These are phyloP conservation scores for Colletotrichum liriopes DNA, from an alignment of 2,329 filamentous ascomycete species.

Conservation along the genomic window DNA sequence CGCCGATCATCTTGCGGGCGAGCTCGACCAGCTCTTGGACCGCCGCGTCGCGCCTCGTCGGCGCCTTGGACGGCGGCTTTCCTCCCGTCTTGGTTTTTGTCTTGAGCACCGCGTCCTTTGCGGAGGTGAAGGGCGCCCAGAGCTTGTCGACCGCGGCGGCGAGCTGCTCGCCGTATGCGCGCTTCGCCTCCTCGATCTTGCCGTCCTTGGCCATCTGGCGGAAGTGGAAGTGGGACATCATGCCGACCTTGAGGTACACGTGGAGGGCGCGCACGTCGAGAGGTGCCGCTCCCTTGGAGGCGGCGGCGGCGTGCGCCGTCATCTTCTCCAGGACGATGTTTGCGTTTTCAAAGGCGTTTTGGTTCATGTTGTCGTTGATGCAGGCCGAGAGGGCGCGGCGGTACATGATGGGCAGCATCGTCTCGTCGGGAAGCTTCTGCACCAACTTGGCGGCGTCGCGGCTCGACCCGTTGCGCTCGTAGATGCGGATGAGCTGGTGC, in stretches of 20 bases:
- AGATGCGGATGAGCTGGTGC: constrained; percentile 76
- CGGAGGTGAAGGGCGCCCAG: constrained; percentile 63
- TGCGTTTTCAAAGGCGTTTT: constrained; percentile 76
- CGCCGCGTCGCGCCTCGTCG: constrained; percentile 50
- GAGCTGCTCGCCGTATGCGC: constrained; percentile 66
- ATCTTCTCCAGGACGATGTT: constrained; percentile 77
- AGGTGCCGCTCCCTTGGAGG: neutral
- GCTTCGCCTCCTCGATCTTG: constrained; percentile 54
- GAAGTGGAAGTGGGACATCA: constrained; percentile 62
- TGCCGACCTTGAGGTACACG: constrained; percentile 71
- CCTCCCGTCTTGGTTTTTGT: constrained; percentile 15
- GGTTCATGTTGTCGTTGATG: constrained; percentile 82
- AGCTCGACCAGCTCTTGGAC: constrained; percentile 61
- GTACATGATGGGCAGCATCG: constrained; percentile 70
- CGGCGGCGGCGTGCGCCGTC: constrained; percentile 52
- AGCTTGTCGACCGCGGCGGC: constrained; percentile 65
- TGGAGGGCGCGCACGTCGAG: constrained; percentile 68
- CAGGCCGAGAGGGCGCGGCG: constrained; percentile 82
- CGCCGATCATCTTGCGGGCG: constrained; percentile 62
- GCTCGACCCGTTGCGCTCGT: constrained; percentile 78
- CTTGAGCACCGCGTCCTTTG: constrained; percentile 56
- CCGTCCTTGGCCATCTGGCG: constrained; percentile 51
- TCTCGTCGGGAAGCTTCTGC: constrained; percentile 62
- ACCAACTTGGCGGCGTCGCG: constrained; percentile 73
- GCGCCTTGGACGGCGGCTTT: neutral